Base-by-base conservation (phyloP, 768 basidiomycete genomes). In the Astraeus odoratus region DNA sequence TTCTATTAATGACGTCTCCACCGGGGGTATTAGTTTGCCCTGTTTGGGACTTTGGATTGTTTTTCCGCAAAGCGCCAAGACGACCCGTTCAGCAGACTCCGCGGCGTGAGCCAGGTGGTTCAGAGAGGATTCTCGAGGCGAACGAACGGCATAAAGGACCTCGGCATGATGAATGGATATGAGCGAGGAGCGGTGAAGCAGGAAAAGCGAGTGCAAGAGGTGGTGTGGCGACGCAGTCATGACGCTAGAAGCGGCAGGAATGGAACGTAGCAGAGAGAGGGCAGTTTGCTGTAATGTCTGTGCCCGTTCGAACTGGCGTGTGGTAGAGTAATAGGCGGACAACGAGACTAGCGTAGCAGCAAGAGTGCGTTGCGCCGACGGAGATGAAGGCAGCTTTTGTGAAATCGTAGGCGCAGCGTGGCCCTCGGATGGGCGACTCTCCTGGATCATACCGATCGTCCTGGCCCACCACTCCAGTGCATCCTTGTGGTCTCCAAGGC, bases 111-210 rank as follows among this genome's bases (percentile, higher is more conserved):
- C 64, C 33, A 87, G 66, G 67, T 72, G 76, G 54, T 75, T 72
- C 23, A 84, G 67, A 2, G 81, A 79, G 3, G 69, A 60, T 7
- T 64, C 53, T 3, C 66, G 56, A 20, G 75, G 67, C 13, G 70
- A 54, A 26, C 61, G 59, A 16, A 67, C 61, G 3, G 79, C 80
- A 55, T 80, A 72, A 8, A 77, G 64, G 9, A 89, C 83, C 63
- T 89, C 84, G 0, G 83, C 85, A 12, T 79, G 75, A 55, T 89
- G 86, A 10, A 83, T 69, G 12, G 80, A 80, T 38, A 89, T 63
- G 9, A 89, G 66, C n/a, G 86, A 77, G 13, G 83, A 77, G 31
- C 84, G 81, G 48, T 89, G 86, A 23, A 85, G 72, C 34, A 88
- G 64, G 52, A 76, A 85, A 5, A 85, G 61, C 1, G 70, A 63